These are phyloP conservation scores for Myxozyma vanderwaltii DNA, from an alignment of 805 yeast genomes.

Conservation along the genomic window DNA sequence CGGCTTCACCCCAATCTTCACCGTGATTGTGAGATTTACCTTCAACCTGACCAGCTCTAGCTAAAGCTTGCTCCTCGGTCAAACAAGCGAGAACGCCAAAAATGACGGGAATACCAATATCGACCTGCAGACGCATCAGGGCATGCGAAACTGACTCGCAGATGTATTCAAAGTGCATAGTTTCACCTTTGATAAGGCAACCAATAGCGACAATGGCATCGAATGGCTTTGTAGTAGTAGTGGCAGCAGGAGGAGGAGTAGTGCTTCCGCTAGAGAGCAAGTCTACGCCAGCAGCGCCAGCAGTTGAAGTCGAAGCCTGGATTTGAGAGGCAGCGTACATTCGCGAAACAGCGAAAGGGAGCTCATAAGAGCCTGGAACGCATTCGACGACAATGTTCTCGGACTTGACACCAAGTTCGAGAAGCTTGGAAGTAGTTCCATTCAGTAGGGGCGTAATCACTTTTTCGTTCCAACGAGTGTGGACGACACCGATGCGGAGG, in stretches of 20 bases:
- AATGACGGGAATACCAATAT: constrained; percentile 74
- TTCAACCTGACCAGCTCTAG: constrained; percentile 78
- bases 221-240: constrained; percentile 40
- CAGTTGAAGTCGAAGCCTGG: constrained; percentile 14
- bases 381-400: constrained; percentile 78
- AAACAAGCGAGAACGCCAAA: constrained; percentile 92
- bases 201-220: constrained; percentile 95
- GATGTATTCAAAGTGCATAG: constrained; percentile 98
- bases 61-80: constrained; percentile 91
- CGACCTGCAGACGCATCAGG: constrained; percentile 77
- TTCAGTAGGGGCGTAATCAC: constrained; percentile 77
- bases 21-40: constrained; percentile 89
- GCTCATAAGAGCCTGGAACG: constrained; percentile 94
- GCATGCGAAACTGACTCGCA: constrained; percentile 86
- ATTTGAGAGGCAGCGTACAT: constrained; percentile 35
- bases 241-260: constrained; percentile 14
- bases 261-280: constrained; percentile 24
- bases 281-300: constrained; percentile 25
- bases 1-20: constrained; percentile 98
- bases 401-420: constrained; percentile 71
- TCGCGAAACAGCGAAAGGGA: constrained; percentile 71
- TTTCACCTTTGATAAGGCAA: constrained; percentile 90
- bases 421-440: constrained; percentile 64
- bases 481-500: constrained; percentile 80
- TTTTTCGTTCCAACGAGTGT: constrained; percentile 90